Evolutionary conservation across 2,329 filamentous ascomycete genomes (phyloP).

Genomic region (Sarocladium kiliense): DNA sequence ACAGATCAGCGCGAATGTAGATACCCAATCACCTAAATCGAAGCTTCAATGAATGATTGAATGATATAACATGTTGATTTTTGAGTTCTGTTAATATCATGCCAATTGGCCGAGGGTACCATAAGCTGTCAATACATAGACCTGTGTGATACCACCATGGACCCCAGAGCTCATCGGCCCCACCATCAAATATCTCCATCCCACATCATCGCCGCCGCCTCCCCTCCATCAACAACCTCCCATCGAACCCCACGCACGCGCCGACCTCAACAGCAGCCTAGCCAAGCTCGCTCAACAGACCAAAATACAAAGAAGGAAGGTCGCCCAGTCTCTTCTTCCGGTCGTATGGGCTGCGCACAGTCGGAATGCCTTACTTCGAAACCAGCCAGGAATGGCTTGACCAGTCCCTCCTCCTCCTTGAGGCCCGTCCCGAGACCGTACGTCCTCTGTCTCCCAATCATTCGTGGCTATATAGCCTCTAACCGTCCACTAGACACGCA

Average conservation of each 20-base stretch:
- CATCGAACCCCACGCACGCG: not conserved
- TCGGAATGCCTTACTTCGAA: constrained; percentile 70
- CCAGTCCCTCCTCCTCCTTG: constrained; percentile 77
- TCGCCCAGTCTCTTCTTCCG: not conserved
- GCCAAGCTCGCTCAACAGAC: not conserved
- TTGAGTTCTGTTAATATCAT: too few relatives aligned
- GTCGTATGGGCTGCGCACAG: not conserved
- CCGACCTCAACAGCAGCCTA: not conserved
- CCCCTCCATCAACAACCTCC: constrained; percentile 5
- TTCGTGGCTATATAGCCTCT: not conserved
- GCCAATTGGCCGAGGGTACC: too few relatives aligned
- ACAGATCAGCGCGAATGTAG: not conserved
- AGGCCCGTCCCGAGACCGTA: constrained; percentile 82
- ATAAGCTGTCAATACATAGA: too few relatives aligned
- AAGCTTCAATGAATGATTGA: not conserved
- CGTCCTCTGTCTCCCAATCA: constrained; percentile 21
- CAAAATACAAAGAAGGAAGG: not conserved
- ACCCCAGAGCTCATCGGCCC: constrained; percentile 1
- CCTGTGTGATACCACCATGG: too few relatives aligned
- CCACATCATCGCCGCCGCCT: constrained; percentile 2
- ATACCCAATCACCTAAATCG: not conserved
- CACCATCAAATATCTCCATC: constrained; percentile 9
- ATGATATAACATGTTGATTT: not conserved
- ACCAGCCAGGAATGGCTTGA: constrained; percentile 89
- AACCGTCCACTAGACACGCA: constrained; percentile 79